Percentiles rank a stretch among this genome's conserved stretches.
Evolutionary conservation across 805 yeast species (phyloP).

Genomic region (Sugiyamaella smithiae): DNA sequence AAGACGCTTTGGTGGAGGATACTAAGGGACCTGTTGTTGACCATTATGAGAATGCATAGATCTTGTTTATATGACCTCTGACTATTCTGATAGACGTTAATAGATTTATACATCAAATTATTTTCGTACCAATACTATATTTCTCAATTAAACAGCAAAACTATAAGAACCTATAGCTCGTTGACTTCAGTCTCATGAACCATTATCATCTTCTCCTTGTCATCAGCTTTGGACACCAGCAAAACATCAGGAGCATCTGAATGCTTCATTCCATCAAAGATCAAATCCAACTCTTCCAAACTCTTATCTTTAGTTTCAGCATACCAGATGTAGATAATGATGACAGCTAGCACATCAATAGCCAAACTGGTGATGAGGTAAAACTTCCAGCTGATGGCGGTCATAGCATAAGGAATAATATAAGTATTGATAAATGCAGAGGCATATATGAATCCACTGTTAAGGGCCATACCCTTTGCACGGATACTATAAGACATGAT

Average conservation of each 20-base stretch:
- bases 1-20: not conserved
- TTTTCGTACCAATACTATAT: no score
- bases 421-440: slow-evolving; percentile 26
- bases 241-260: slow-evolving; percentile 2
- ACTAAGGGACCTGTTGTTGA: not conserved
- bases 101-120: no score
- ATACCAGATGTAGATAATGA: slow-evolving; percentile 35
- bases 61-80: no score
- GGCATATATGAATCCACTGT: slow-evolving; percentile 6
- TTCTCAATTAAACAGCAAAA: no score
- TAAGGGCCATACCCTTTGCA: slow-evolving; percentile 26
- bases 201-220: slow-evolving; percentile 3
- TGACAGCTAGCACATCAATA: slow-evolving; percentile 30
- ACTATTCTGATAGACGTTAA: no score
- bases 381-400: slow-evolving; percentile 33
- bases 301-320: slow-evolving; percentile 25
- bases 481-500: slow-evolving; percentile 30
- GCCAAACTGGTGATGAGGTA: slow-evolving; percentile 32
- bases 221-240: not conserved
- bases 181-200: not conserved
- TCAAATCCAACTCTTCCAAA: slow-evolving; percentile 18
- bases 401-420: slow-evolving; percentile 31
- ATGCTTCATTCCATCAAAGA: slow-evolving; percentile 7
- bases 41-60: not conserved
- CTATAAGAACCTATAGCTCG: no score